phyloP scores from a whole-genome alignment of 495 filamentous ascomycete species.

The Trichoderma gamsii region DNA sequence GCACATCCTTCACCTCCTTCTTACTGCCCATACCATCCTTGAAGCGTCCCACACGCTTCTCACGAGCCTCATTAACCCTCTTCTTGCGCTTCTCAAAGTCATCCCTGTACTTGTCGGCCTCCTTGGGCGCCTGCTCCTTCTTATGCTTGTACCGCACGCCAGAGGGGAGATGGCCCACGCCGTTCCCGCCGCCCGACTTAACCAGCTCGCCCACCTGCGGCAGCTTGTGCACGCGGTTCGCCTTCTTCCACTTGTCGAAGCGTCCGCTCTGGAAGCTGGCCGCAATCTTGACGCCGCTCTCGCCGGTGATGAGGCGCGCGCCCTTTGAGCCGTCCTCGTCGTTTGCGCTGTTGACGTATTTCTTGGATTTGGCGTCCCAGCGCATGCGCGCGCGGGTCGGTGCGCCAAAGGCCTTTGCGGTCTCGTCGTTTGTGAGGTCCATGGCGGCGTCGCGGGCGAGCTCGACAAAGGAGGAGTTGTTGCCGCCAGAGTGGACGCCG shows the following conservation, averaged over 20 bases:
- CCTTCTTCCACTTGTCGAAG: slow-evolving; percentile 84
- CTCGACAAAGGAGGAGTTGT: slow-evolving; percentile 67
- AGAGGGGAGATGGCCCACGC: slow-evolving; percentile 58
- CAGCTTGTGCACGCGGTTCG: slow-evolving; percentile 69
- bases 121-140: slow-evolving; percentile 79
- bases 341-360: slow-evolving; percentile 84
- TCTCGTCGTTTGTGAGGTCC: slow-evolving; percentile 84
- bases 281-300: slow-evolving; percentile 92
- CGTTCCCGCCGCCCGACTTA: slow-evolving; percentile 50
- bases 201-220: slow-evolving; percentile 81
- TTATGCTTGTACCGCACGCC: slow-evolving; percentile 67
- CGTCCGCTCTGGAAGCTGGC: slow-evolving; percentile 87
- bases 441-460: slow-evolving; percentile 78
- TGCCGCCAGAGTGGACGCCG: slow-evolving; percentile 75
- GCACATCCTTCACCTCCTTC: slow-evolving; percentile 71
- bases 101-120: slow-evolving; percentile 80
- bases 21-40: slow-evolving; percentile 57
- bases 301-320: slow-evolving; percentile 75
- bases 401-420: slow-evolving; percentile 65
- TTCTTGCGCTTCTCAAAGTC: slow-evolving; percentile 90
- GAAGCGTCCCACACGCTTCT: slow-evolving; percentile 71
- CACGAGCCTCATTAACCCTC: slow-evolving; percentile 77
- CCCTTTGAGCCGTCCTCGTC: slow-evolving; percentile 91
- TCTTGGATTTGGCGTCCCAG: slow-evolving; percentile 96
- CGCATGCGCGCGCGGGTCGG: slow-evolving; percentile 67